phyloP scores from a whole-genome alignment of 345 rosid species.

The Laguncularia racemosa region DNA sequence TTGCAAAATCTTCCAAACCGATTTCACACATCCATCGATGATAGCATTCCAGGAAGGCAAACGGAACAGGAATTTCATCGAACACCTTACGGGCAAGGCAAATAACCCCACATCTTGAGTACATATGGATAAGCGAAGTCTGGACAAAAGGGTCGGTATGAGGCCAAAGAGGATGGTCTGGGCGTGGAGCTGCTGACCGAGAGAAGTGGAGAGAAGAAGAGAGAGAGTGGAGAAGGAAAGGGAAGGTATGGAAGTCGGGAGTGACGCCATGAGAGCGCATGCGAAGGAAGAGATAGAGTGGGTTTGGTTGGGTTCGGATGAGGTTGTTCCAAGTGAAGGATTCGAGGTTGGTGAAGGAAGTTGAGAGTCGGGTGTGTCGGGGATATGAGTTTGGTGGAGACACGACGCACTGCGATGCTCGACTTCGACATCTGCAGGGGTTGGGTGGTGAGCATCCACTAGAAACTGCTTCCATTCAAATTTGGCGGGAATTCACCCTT shows the following conservation, averaged over 20 bases:
- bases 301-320: slow-evolving; percentile 26
- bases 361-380: slow-evolving; percentile 30
- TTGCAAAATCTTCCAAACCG: slow-evolving; percentile 26
- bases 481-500: too few relatives aligned
- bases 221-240: slow-evolving; percentile 38
- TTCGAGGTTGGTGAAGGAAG: slow-evolving; percentile 30
- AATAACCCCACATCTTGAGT: slow-evolving; percentile 31
- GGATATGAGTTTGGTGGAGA: slow-evolving; percentile 9
- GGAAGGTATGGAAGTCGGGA: slow-evolving; percentile 43
- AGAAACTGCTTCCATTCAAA: too few relatives aligned
- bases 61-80: slow-evolving; percentile 18
- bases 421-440: too few relatives aligned
- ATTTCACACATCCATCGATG: slow-evolving; percentile 18
- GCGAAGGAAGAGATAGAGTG: slow-evolving; percentile 28
- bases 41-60: slow-evolving; percentile 56
- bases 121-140: slow-evolving; percentile 36
- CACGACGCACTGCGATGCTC: neutral
- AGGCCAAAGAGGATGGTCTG: slow-evolving; percentile 21
- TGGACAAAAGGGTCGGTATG: slow-evolving; percentile 22
- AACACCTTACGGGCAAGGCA: slow-evolving; percentile 29
- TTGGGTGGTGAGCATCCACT: too few relatives aligned
- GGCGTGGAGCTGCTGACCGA: slow-evolving; percentile 17
- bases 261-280: slow-evolving; percentile 42
- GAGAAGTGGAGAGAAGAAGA: slow-evolving; percentile 12
- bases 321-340: slow-evolving; percentile 43